Base-by-base conservation (phyloP, 2,329 filamentous ascomycete genomes). In the Fusarium lateritium region DNA sequence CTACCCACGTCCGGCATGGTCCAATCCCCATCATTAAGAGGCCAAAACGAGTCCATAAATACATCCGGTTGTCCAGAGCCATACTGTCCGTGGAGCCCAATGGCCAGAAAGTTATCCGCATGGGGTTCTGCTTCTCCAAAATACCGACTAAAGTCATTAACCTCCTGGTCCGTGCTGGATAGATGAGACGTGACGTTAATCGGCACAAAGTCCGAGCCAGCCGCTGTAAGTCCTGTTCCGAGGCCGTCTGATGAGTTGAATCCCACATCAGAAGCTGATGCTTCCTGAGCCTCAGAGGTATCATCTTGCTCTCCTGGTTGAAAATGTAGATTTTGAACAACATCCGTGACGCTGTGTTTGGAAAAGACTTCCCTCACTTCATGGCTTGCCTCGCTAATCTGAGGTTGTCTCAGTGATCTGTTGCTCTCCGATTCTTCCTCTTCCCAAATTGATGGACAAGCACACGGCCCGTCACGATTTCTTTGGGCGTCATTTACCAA, bases 41-140 rank as follows among this genome's bases (percentile, higher is more conserved):
- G 65, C 65, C 57, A 63, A 15, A 68, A 67, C 0, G 65, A 63
- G 28, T 68, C 65, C 63, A 68, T 63, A 6, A 68, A 68, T 1
- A 68, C 26, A 24, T 68, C 65, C 1, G 65, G 65, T 4, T 68
- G 65, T 1, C 52, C 51, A 2, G 43, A 40, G 0, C 52, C 52
- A 24, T 68, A 52, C 8, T 56, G 22, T 0, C 43, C 49, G 4
- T 68, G 57, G 7, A 62, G 21, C 1, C 49, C 65, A 7, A 68
- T 21, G 1, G 22, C 44, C 1, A 46, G 39, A 2, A 49, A 31
- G 14, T 5, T 33, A 2, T 47, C 51, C 2, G n/a, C 7, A 0
- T 45, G 42, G 9, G 10, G 4, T 8, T 34, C 51, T 6, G 21
- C 0, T 6, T 54, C 33, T 3, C 56, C 49, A 5, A 43, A 28